These are phyloP conservation scores for Endogone sp. DNA, from an alignment of 192 early-diverging fungal species.

Conservation along the genomic window DNA sequence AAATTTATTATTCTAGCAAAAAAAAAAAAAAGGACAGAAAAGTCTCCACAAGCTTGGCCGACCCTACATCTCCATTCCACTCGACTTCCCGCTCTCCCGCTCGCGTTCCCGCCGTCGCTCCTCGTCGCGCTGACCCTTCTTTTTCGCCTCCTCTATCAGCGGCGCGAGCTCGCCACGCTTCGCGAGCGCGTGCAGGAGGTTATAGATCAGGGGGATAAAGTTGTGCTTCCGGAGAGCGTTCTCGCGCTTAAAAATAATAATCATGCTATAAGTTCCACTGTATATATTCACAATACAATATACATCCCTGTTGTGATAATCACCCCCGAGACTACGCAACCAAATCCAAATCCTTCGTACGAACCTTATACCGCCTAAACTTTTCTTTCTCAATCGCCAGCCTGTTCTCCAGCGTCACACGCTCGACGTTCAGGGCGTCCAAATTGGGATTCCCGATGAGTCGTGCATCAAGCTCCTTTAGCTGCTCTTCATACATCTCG, in stretches of 20 bases:
- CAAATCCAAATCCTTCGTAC: background rate
- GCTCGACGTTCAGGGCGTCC: constrained; percentile 36
- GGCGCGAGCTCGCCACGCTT: constrained; percentile 43
- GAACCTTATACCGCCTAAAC: constrained; percentile 46
- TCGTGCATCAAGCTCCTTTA: constrained; percentile 38
- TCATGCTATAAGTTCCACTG: background rate
- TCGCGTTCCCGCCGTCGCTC: constrained; percentile 26
- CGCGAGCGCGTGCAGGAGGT: constrained; percentile 58
- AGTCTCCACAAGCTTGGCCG: no score
- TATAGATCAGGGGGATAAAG: constrained; percentile 72
- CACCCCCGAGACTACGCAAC: no score
- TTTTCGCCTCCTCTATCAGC: constrained; percentile 46
- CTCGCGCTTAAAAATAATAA: constrained; percentile 43
- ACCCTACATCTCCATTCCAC: background rate
- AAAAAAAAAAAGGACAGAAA: no score
- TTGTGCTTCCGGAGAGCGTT: constrained; percentile 72
- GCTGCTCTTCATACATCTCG: constrained; percentile 46
- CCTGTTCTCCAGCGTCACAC: constrained; percentile 42
- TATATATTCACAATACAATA: no score
- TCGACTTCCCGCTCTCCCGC: background rate
- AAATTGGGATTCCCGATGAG: constrained; percentile 32
- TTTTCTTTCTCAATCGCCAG: constrained; percentile 61
- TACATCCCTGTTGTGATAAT: no score
- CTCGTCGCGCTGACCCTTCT: constrained; percentile 30
- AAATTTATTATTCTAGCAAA: no score